phyloP scores from a whole-genome alignment of 148 eudicot species.

The Rhododendron henanense region DNA sequence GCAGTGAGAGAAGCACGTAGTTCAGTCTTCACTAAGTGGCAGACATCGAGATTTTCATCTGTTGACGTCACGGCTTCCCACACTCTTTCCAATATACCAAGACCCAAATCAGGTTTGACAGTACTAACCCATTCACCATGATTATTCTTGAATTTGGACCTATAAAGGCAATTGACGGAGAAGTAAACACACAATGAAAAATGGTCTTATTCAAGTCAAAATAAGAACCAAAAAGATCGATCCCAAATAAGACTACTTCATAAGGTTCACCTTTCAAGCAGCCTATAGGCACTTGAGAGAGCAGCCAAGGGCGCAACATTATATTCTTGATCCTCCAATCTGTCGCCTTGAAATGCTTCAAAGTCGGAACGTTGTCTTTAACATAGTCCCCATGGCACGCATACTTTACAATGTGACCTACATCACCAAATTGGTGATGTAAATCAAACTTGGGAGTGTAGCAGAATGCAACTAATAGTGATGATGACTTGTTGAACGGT shows the following conservation, averaged over 20 bases:
- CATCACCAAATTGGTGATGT: no score
- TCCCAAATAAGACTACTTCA: neutral
- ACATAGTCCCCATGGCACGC: no score
- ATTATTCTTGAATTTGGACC: conserved; percentile 78
- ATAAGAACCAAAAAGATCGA: conserved; percentile 5
- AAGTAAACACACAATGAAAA: conserved; percentile 2
- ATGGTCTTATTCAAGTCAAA: neutral
- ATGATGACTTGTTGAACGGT: neutral
- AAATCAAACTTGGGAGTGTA: neutral
- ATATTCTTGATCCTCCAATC: no score
- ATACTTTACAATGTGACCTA: no score
- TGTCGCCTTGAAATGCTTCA: conserved; percentile 16
- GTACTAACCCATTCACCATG: conserved; percentile 37
- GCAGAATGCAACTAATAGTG: neutral
- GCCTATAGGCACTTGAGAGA: no score
- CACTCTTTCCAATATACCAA: conserved; percentile 72
- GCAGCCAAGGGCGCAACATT: no score
- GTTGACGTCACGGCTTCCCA: conserved; percentile 57
- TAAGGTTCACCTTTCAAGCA: no score
- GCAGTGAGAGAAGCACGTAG: no score
- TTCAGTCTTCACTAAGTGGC: neutral
- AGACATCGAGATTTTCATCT: conserved; percentile 46
- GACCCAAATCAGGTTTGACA: conserved; percentile 55
- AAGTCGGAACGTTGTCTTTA: conserved; percentile 62
- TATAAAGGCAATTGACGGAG: conserved; percentile 13